Conservation (phyloP, 495 filamentous ascomycete species). For the Massariosphaeria phaeospora region DNA sequence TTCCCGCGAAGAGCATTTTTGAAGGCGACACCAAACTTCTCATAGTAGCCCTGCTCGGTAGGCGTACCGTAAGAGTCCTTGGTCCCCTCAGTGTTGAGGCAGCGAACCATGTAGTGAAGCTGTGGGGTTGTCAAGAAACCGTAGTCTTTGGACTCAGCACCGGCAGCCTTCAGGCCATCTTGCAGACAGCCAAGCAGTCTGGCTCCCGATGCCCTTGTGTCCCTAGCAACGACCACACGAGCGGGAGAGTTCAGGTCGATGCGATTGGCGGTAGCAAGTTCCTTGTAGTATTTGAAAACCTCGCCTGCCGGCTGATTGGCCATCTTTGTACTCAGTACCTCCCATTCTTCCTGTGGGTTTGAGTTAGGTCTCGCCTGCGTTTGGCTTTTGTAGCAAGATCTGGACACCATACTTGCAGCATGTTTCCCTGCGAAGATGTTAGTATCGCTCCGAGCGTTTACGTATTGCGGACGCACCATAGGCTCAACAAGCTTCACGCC, state of each 20-base stretch:
- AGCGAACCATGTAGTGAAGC: conserved; percentile 91
- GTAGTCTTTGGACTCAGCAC: conserved; percentile 69
- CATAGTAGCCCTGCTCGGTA: conserved; percentile 87
- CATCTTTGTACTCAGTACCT: conserved; percentile 75
- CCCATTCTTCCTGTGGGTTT: conserved; percentile 78
- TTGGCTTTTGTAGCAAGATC: too few species aligned
- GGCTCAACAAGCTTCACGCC: conserved; percentile 98
- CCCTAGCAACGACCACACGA: conserved; percentile 81
- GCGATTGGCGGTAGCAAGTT: conserved; percentile 65
- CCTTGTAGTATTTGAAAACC: conserved; percentile 68
- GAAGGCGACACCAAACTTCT: conserved; percentile 80
- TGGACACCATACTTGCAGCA: conserved; percentile 78
- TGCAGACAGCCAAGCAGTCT: conserved; percentile 70
- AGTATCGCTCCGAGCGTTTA: background rate
- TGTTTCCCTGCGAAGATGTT: conserved; percentile 63
- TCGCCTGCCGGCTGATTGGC: conserved; percentile 76
- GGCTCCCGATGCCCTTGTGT: conserved; percentile 88
- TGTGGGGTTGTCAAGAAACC: conserved; percentile 91
- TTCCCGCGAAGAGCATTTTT: conserved; percentile 68
- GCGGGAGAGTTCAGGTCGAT: conserved; percentile 66
- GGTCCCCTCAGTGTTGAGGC: conserved; percentile 83
- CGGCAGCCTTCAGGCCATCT: conserved; percentile 69
- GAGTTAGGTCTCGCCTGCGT: too few species aligned
- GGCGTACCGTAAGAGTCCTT: conserved; percentile 79
- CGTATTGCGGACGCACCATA: conserved; percentile 51